Base-by-base conservation (phyloP, 2,329 filamentous ascomycete genomes). In the Ascochyta rabiei region DNA sequence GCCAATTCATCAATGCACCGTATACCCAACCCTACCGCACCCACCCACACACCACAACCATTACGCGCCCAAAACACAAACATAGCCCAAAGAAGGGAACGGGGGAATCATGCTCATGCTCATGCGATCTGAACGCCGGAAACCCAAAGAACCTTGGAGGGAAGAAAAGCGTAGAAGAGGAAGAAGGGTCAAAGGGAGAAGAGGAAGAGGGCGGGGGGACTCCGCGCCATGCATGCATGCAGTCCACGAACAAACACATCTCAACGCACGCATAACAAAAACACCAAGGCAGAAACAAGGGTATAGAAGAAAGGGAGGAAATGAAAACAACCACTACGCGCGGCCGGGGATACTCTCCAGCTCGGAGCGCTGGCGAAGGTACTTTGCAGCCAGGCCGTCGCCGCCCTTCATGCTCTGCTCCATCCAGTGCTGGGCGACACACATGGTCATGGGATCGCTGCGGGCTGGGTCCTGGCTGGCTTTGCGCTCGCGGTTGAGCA, bases 401-500 rank as follows among this genome's bases (percentile, higher is more conserved):
- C 92, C 92, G n/a, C 92, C 92, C 49, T 84, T 84, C 65, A 91
- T 89, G 33, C 90, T 92, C 62, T 90, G 82, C 77, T 93, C 91
- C 92, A 98, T 97, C 93, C 93, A 98, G 79, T 98, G 93, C 76
- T 96, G 87, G 9, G 93, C 93, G 53, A 96, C 86, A 68, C 93
- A 97, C 90, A 98, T 95, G 37, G 92, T 86, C 48, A 89, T 89
- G 2, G 91, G 90, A 72, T 97, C 91, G 56, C 88, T 92, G 62
- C 91, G 82, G 48, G 80, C 76, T 15, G 82, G 80, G 66, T 89
- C 85, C 48, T 83, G 80, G 35, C 83, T 63, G 5, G 71, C 83
- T 60, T 80, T 81, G 59, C 80, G 78, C 70, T 84, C 79, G 51
- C 76, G 73, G 54, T 89, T 90, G 82, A 96, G 91, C 64, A 95